Percentiles rank a stretch among this genome's conserved stretches.
Evolutionary conservation across 345 rosid genomes (phyloP).

Genomic region (Populus euphratica): DNA sequence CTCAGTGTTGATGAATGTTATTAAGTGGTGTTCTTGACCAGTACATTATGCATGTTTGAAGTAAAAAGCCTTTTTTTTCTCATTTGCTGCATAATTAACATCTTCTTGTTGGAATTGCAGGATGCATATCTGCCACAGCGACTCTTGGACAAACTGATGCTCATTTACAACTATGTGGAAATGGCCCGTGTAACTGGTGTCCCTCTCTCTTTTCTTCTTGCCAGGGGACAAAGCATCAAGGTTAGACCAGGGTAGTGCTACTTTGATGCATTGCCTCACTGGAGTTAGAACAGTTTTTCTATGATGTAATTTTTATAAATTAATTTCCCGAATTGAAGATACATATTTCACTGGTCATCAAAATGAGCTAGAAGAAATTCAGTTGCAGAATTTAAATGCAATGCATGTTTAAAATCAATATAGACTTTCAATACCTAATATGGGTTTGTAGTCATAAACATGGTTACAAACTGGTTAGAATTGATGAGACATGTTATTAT

Average conservation of each 20-base stretch:
- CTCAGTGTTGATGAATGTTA: background rate
- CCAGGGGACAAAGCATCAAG: conserved; percentile 99
- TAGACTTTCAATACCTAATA: no score
- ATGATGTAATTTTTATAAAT: no score
- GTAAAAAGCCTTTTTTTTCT: background rate
- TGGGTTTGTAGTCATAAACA: no score
- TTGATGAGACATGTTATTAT: no score
- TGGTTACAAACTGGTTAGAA: no score
- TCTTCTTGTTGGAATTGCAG: conserved; percentile 42
- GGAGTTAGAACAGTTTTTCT: no score
- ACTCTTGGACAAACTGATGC: conserved; percentile 93
- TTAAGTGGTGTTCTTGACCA: background rate
- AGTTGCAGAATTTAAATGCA: no score
- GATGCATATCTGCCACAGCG: conserved; percentile 99
- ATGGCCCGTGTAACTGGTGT: conserved; percentile 99
- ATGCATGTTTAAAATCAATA: no score
- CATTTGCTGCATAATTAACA: conserved; percentile 5
- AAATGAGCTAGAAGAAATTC: no score
- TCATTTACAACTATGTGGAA: conserved; percentile 87
- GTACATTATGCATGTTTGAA: background rate
- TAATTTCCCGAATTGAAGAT: no score
- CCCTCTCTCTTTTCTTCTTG: conserved; percentile 90
- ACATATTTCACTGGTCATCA: no score
- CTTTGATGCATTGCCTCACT: no score
- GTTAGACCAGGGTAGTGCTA: conserved; percentile 23